Percentiles rank a stretch among this genome's conserved stretches.
These are phyloP conservation scores for Stylonectria norvegica DNA, from an alignment of 2,329 filamentous ascomycete species.

Conservation along the genomic window DNA sequence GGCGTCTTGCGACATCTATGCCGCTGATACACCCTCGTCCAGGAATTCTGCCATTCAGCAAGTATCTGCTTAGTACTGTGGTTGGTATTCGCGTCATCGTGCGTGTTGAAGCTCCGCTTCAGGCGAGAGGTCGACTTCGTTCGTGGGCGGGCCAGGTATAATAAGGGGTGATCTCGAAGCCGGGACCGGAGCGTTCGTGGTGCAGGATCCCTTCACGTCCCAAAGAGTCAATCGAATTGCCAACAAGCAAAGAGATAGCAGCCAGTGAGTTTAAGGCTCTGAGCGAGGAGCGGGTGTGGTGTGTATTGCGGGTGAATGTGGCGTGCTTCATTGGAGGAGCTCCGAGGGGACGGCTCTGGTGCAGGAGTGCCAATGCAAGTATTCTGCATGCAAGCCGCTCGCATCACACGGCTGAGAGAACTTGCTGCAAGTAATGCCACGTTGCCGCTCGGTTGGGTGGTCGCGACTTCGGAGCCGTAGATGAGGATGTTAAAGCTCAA, in stretches of 20 bases:
- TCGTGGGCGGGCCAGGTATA: neutral
- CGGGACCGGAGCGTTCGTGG: neutral
- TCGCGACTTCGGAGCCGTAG: neutral
- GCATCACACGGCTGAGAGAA: neutral
- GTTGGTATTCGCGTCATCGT: slow-evolving; percentile 46
- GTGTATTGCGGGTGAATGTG: slow-evolving; percentile 1
- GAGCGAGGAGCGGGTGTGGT: neutral
- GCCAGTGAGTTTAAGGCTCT: too few species aligned
- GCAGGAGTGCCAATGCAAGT: slow-evolving; percentile 3
- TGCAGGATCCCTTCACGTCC: neutral
- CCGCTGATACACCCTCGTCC: slow-evolving; percentile 39
- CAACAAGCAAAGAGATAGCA: too few species aligned
- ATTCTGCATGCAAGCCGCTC: neutral
- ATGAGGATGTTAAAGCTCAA: slow-evolving; percentile 3
- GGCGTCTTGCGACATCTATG: slow-evolving; percentile 14
- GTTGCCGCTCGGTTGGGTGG: neutral
- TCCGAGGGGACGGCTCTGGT: slow-evolving; percentile 1
- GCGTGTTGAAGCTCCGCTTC: neutral
- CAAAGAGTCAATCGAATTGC: too few species aligned
- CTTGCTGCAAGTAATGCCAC: neutral
- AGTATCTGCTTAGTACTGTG: slow-evolving; percentile 45
- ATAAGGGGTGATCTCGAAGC: neutral
- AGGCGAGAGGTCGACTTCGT: neutral
- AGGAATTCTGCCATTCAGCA: slow-evolving; percentile 45
- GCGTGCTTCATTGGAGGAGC: slow-evolving; percentile 1